These are phyloP conservation scores for Cladosporium halotolerans DNA, from an alignment of 2,329 filamentous ascomycete genomes.

Conservation along the genomic window DNA sequence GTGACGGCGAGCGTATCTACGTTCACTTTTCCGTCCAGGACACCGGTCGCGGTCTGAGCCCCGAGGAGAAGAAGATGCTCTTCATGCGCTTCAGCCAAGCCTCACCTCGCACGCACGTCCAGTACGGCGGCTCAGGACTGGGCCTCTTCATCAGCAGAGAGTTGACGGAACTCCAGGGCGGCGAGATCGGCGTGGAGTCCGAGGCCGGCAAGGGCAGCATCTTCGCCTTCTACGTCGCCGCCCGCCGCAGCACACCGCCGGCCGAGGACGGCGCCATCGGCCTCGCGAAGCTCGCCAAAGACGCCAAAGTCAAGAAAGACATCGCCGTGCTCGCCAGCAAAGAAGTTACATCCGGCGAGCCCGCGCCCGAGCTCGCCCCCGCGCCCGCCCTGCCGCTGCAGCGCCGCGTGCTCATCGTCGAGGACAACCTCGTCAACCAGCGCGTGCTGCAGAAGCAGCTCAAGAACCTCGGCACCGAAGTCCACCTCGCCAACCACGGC, in stretches of 20 bases:
- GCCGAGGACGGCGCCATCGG: conserved; percentile 18
- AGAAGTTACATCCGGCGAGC: neutral
- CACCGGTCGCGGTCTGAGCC: conserved; percentile 61
- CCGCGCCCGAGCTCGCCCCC: neutral
- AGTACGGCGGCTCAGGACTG: conserved; percentile 72
- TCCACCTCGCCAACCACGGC: conserved; percentile 45
- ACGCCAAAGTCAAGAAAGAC: conserved; percentile 4
- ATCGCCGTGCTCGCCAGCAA: neutral
- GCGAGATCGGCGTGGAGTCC: conserved; percentile 69
- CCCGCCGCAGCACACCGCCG: conserved; percentile 48
- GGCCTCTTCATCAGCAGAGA: conserved; percentile 74
- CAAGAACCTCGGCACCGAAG: conserved; percentile 41
- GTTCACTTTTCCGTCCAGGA: conserved; percentile 70
- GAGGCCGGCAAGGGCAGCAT: conserved; percentile 63
- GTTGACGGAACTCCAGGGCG: conserved; percentile 74
- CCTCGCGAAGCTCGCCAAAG: neutral
- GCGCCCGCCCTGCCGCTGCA: conserved; percentile 8
- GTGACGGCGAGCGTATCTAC: conserved; percentile 57
- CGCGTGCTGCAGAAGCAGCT: conserved; percentile 46
- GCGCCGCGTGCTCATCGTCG: conserved; percentile 36
- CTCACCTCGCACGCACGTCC: conserved; percentile 66
- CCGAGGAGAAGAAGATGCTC: conserved; percentile 65
- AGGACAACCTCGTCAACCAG: conserved; percentile 43
- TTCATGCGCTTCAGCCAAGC: conserved; percentile 77
- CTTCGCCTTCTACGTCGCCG: conserved; percentile 71